Base-by-base conservation (phyloP, 805 yeast genomes). In the Candida odintsovae region DNA sequence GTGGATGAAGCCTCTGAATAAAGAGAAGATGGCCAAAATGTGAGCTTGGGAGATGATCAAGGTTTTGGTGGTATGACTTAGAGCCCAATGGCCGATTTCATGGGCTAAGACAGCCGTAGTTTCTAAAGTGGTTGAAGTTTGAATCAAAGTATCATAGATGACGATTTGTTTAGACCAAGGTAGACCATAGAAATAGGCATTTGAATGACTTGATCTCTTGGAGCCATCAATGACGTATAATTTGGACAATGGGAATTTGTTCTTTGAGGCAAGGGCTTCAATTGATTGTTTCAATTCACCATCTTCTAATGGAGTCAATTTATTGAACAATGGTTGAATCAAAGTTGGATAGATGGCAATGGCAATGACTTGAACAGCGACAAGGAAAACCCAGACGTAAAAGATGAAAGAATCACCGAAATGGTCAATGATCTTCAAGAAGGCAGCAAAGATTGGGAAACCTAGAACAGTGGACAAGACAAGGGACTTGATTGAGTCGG, bases 141-240 rank as follows among this genome's bases (percentile, higher is more conserved):
- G 80, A 53, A 94, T 83, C 69, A 94, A 77, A 10, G 97, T 94
- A 59, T 94, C 99, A 63, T 75, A 94, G 39, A 94, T 76, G 43
- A 94, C 98, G 69, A 94, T 94, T 67, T 90, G 92, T 69, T 94
- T 94, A 48, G 89, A 83, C 92, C 97, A 92, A 37, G 99, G 99
- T 58, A 94, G 75, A 6, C 99, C 99, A 56, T 86, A 79, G 63
- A 94, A 94, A 66, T 89, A 92, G 38, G 99, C 99, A 63, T 94
- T 94, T 9, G 98, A 92, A 68, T 94, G 99, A 8, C 95, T 80
- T 1, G 97, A 88, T 72, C 98, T 84, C 63, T 86, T 88, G 38
- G 98, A 90, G n/a, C 98, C 97, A 65, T 94, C 99, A 62, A 90
- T 82, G 41, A 90, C 97, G 59, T 78, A 88, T 46, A 94, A 71